phyloP scores from a whole-genome alignment of 768 basidiomycete genomes.

The Hygrophorus pudorinus region DNA sequence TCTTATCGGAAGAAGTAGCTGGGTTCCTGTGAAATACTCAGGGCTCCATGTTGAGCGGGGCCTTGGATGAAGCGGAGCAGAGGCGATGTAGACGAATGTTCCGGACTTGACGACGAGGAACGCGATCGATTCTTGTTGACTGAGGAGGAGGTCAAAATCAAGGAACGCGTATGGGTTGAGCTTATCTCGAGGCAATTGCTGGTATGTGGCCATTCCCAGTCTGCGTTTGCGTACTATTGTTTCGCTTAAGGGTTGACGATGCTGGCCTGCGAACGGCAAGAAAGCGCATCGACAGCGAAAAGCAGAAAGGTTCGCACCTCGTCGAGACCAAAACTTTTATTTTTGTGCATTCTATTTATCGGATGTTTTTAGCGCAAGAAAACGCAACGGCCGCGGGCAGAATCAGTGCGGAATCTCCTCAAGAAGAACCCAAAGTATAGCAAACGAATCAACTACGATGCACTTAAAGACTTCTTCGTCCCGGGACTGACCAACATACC shows the following conservation, averaged over 20 bases:
- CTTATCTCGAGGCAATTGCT: slow-evolving; percentile 83
- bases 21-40: slow-evolving; percentile 53
- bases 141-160: slow-evolving; percentile 75
- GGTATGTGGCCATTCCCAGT: slow-evolving; percentile 36
- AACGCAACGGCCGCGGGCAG: slow-evolving; percentile 66
- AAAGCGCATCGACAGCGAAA: slow-evolving; percentile 34
- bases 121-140: slow-evolving; percentile 70
- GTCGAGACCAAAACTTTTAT: slow-evolving; percentile 22
- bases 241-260: slow-evolving; percentile 32
- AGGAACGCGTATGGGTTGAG: slow-evolving; percentile 91
- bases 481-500: slow-evolving; percentile 24
- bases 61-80: slow-evolving; percentile 60
- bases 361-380: no score
- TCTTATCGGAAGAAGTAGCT: slow-evolving; percentile 61
- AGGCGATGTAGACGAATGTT: slow-evolving; percentile 35
- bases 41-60: slow-evolving; percentile 46
- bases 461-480: slow-evolving; percentile 69
- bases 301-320: slow-evolving; percentile 72
- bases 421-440: slow-evolving; percentile 85
- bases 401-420: slow-evolving; percentile 67
- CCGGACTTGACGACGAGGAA: slow-evolving; percentile 86
- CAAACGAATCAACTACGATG: slow-evolving; percentile 90
- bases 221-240: slow-evolving; percentile 10
- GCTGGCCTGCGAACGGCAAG: slow-evolving; percentile 34
- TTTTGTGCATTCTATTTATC: slow-evolving; percentile 15